phyloP scores from a whole-genome alignment of 176 grass and related monocot species.

The Chloris gayana region DNA sequence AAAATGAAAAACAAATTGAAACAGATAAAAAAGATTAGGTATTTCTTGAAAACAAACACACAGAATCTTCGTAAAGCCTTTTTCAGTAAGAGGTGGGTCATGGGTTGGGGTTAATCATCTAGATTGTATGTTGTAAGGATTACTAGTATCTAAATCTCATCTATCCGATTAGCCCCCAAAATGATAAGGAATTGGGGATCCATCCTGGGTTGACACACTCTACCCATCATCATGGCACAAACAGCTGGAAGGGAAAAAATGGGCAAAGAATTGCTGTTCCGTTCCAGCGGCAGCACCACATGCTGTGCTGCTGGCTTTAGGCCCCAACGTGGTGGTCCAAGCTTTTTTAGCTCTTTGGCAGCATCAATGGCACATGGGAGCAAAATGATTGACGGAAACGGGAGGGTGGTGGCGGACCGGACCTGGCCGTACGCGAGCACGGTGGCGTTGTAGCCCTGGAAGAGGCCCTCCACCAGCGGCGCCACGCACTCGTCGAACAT shows the following conservation, averaged over 20 bases:
- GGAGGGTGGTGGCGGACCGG: neutral
- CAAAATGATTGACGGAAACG: slow-evolving; percentile 26
- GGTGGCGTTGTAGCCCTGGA: slow-evolving; percentile 97
- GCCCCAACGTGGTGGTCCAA: slow-evolving; percentile 61
- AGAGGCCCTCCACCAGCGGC: slow-evolving; percentile 92
- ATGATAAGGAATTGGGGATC: neutral
- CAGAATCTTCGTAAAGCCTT: neutral
- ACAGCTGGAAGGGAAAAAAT: slow-evolving; percentile 29
- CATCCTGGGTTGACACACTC: neutral
- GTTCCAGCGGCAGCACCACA: slow-evolving; percentile 27
- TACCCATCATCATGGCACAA: slow-evolving; percentile 34
- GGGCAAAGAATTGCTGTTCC: slow-evolving; percentile 11
- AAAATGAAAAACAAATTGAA: neutral
- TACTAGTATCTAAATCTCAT: slow-evolving; percentile 31
- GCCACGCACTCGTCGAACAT: slow-evolving; percentile 95
- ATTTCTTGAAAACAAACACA: neutral
- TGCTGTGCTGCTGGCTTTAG: slow-evolving; percentile 53
- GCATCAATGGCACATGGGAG: slow-evolving; percentile 58
- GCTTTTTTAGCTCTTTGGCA: neutral
- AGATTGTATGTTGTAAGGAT: neutral
- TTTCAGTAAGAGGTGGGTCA: neutral
- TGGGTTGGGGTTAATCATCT: neutral
- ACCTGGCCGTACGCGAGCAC: slow-evolving; percentile 99
- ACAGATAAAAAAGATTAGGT: neutral
- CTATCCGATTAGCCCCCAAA: neutral